Evolutionary conservation across 2,329 filamentous ascomycete species (phyloP), one percentile per base, ranked within the genome.

Genomic region (Sarocladium brachiariae): DNA sequence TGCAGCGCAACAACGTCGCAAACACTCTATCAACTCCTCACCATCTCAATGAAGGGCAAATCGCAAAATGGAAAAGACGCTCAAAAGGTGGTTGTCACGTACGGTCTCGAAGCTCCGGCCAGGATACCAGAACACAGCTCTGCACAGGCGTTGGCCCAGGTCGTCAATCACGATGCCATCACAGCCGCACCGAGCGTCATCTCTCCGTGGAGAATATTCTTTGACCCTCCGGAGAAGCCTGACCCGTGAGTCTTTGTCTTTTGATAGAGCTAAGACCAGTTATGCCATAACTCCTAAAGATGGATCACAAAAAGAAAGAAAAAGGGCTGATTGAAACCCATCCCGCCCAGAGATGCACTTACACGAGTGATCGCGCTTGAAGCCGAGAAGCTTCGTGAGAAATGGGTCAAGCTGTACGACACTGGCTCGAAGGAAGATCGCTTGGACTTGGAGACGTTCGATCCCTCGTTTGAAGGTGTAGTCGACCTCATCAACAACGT

Each of bases 191-290:
- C 1, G 43, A 51, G 5, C 5, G 21, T 53, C 14, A 19, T 30
- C 2, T 43, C 54, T 19, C 51, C 54, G 1, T 58, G 54, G 55
- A 48, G 54, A 9, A 18, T 19, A 1, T 55, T 57, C 7, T 58
- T 54, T 8, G 56, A 58, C 14, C 23, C 48, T 6, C 14, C 16
- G n/a, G 18, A 34, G 7, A 9, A 7, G 23, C 37, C 11, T 7
- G 37, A 39, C 16, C 37, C 37, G 37, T 39, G 23, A 19, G 37
- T 19, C 19, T n/a, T n/a, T n/a, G n/a, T n/a, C n/a, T n/a, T n/a
- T n/a, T n/a, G n/a, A n/a, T n/a, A n/a, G n/a, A n/a, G n/a, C n/a
- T n/a, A n/a, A n/a, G n/a, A n/a, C n/a, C n/a, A n/a, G n/a, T n/a
- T n/a, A n/a, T n/a, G n/a, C n/a, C n/a, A n/a, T n/a, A n/a, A n/a